A percentile compares a stretch with the other conserved stretches of the same genome.
These are phyloP conservation scores for Stephania japonica DNA, from an alignment of 164 flowering plant genomes.

Conservation along the genomic window DNA sequence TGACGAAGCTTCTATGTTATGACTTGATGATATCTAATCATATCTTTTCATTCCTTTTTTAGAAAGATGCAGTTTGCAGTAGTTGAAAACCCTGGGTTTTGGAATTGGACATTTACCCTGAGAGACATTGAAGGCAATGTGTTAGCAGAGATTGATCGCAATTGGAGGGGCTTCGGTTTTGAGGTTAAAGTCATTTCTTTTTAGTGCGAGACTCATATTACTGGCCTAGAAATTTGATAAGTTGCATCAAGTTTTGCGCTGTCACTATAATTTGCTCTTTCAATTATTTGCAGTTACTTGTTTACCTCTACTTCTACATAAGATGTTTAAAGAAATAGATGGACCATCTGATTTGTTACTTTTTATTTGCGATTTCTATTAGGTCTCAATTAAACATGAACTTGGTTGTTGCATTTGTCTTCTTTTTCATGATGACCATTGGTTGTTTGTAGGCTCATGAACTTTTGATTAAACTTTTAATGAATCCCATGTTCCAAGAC, in stretches of 20 bases:
- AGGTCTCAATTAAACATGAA: not conserved
- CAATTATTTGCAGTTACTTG: too few relatives aligned
- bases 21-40: not conserved
- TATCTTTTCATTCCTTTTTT: constrained; percentile 4
- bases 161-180: constrained; percentile 97
- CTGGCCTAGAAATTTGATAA: not conserved
- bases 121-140: constrained; percentile 78
- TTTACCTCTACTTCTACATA: not conserved
- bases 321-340: too few relatives aligned
- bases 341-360: not conserved
- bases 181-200: constrained; percentile 48
- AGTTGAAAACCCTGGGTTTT: constrained; percentile 94
- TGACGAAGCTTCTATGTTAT: not conserved
- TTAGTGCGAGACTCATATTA: not conserved
- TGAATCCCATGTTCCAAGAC: too few relatives aligned
- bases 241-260: not conserved
- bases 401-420: not conserved
- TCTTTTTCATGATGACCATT: not conserved
- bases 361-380: not conserved
- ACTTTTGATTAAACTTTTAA: too few relatives aligned
- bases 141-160: constrained; percentile 85
- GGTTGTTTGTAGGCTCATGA: not conserved
- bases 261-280: not conserved
- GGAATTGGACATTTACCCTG: constrained; percentile 96
- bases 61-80: constrained; percentile 90